Base-by-base conservation (phyloP, 208 protist species). In the Crithidia fasciculata region DNA sequence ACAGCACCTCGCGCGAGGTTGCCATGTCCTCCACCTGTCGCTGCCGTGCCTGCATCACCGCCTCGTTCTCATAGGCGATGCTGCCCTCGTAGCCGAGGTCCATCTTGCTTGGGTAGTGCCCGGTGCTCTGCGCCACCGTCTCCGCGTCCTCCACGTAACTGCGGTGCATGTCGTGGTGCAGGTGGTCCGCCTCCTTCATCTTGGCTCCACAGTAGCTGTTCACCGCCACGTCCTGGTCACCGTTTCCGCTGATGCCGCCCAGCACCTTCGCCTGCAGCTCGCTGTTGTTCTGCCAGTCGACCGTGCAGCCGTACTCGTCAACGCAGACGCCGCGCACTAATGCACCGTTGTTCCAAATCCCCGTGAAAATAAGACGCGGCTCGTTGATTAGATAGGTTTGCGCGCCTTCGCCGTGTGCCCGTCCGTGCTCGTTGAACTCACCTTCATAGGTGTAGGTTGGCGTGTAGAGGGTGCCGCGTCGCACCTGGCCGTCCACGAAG, bases 391-490 rank as follows among this genome's bases (percentile, higher is more conserved):
- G 78, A 66, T 96, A 95, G n/a, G 90, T 95, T 64, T 95, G 88
- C 19, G 80, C 87, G 0, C 93, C 93, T 61, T 94, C 88, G n/a
- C 93, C 93, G 56, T 95, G 89, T 2, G 93, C 91, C 15, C 88
- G 78, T 5, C 93, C 93, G 72, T 96, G 86, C 60, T 89, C 85
- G 78, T 94, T 95, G 70, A 97, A 95, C 74, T 96, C 89, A 9
- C 93, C 93, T 66, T 97, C 93, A 62, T 97, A 97, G 41, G 87
- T 95, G 86, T 95, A 97, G 13, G 90, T 96, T 6, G 89, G 89
- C 4, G 93, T 95, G 81, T 90, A 95, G 44, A 97, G 83, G 36
- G 87, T 92, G 41, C 94, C 94, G 65, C 76, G 71, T n/a, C 75
- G 79, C 36, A 98, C 88, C 44, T 80, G 66, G 6, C 94, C 94